Evolutionary conservation across 228 moss, liverwort and hornwort species (phyloP).

Genomic region (Sphagnum magellanicum): DNA sequence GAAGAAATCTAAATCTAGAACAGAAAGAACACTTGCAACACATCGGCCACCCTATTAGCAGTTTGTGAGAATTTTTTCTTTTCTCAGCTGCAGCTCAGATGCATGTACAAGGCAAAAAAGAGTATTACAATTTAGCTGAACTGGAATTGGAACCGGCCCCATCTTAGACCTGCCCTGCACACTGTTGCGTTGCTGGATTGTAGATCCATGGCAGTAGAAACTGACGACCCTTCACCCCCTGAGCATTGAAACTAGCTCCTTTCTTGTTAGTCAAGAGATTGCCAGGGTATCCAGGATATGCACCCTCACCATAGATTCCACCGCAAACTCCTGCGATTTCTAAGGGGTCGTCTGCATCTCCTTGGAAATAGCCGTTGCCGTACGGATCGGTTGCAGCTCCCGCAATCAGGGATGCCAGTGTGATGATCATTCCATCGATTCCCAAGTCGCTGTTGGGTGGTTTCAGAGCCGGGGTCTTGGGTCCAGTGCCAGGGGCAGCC

Average conservation of each 20-base stretch:
- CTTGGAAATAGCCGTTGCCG: slow-evolving; percentile 50
- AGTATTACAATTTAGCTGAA: neutral
- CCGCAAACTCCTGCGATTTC: slow-evolving; percentile 47
- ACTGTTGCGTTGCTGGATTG: slow-evolving; percentile 31
- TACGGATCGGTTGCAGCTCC: slow-evolving; percentile 48
- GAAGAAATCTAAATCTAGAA: too few relatives aligned
- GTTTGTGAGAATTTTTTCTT: neutral
- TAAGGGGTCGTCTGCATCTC: slow-evolving; percentile 28
- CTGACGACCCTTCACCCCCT: slow-evolving; percentile 28
- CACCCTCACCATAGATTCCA: slow-evolving; percentile 36
- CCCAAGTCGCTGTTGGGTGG: slow-evolving; percentile 55
- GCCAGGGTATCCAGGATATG: slow-evolving; percentile 57
- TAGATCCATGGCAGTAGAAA: slow-evolving; percentile 56
- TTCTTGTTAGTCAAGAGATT: slow-evolving; percentile 18
- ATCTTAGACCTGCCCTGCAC: slow-evolving; percentile 27
- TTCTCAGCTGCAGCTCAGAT: neutral
- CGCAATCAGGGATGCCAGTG: slow-evolving; percentile 31
- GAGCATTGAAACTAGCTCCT: slow-evolving; percentile 55
- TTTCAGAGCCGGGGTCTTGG: slow-evolving; percentile 18
- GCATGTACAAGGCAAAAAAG: neutral
- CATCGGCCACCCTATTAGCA: neutral
- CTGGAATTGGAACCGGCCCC: neutral
- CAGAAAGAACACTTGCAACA: neutral
- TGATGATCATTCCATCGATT: slow-evolving; percentile 62
- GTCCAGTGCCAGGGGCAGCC: slow-evolving; percentile 19